Conservation (phyloP, 345 rosid genomes). For the Populus ilicifolia region DNA sequence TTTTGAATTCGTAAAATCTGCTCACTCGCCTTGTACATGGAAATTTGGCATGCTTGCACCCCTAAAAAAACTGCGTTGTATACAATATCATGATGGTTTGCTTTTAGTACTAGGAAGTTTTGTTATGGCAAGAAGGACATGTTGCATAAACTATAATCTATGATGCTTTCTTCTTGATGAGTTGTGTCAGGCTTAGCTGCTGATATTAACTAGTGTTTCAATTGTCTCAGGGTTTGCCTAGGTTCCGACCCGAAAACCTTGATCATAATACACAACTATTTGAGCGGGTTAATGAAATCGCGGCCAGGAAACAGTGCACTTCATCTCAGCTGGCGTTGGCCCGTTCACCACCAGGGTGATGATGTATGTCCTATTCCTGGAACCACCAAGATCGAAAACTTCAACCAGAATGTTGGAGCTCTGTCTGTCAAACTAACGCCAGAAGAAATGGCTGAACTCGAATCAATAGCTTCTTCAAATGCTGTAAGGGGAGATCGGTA, state of each 20-base stretch:
- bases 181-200: neutral
- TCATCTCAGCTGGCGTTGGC: slow-evolving; percentile 60
- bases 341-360: slow-evolving; percentile 57
- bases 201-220: neutral
- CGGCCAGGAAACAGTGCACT: slow-evolving; percentile 48
- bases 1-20: neutral
- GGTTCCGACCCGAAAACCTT: slow-evolving; percentile 60
- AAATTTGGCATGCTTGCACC: neutral
- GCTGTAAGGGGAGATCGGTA: slow-evolving; percentile 48
- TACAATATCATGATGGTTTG: neutral
- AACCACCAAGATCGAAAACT: slow-evolving; percentile 56
- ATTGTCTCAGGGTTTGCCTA: slow-evolving; percentile 38
- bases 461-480: slow-evolving; percentile 38
- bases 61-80: neutral
- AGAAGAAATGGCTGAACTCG: slow-evolving; percentile 55
- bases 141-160: neutral
- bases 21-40: neutral
- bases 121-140: neutral
- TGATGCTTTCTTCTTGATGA: neutral
- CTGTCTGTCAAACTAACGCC: slow-evolving; percentile 49
- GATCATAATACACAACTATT: slow-evolving; percentile 43
- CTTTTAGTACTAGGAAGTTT: neutral
- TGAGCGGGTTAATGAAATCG: slow-evolving; percentile 43
- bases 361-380: slow-evolving; percentile 69
- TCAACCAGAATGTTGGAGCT: slow-evolving; percentile 55